Evolutionary conservation across 2,329 filamentous ascomycete species (phyloP).

Genomic region (Tothia fuscella): DNA sequence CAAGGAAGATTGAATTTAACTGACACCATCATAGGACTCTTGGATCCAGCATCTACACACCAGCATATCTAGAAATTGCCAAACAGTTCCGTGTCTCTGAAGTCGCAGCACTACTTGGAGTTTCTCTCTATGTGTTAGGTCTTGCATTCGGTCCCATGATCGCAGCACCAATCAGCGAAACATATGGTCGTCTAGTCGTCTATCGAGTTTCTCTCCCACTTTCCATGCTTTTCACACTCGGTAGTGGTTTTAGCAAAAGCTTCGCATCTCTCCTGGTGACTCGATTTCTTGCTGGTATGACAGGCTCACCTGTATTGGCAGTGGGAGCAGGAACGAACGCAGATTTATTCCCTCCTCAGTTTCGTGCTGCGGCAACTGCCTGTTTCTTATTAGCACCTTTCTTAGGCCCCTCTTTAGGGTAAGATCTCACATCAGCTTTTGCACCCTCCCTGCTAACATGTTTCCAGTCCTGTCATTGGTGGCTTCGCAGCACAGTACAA

Average conservation of each 20-base stretch:
- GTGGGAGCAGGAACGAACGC: constrained; percentile 31
- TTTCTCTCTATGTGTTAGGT: constrained; percentile 18
- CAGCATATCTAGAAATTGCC: constrained; percentile 9
- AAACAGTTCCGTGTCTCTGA: constrained; percentile 15
- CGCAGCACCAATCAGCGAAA: constrained; percentile 62
- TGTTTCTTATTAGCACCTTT: constrained; percentile 31
- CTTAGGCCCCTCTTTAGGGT: constrained; percentile 25
- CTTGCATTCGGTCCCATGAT: constrained; percentile 61
- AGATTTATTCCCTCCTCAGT: constrained; percentile 25
- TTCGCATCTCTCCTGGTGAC: constrained; percentile 58
- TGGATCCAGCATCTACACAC: constrained; percentile 11
- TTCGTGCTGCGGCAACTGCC: constrained; percentile 23
- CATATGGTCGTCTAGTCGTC: constrained; percentile 56
- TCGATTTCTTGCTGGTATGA: constrained; percentile 37
- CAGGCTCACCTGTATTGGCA: constrained; percentile 25
- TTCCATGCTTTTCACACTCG: constrained; percentile 41
- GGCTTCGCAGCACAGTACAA: constrained; percentile 31
- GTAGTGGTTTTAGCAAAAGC: constrained; percentile 41
- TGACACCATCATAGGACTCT: constrained; percentile 9
- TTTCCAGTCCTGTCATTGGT: constrained; percentile 32
- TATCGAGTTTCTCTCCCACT: constrained; percentile 55
- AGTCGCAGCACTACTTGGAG: constrained; percentile 15
- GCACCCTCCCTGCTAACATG: constrained; percentile 9
- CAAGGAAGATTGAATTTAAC: background rate
- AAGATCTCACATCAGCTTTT: constrained; percentile 18